Evolutionary conservation across 345 rosid species (phyloP).

Genomic region (Citrus glauca): DNA sequence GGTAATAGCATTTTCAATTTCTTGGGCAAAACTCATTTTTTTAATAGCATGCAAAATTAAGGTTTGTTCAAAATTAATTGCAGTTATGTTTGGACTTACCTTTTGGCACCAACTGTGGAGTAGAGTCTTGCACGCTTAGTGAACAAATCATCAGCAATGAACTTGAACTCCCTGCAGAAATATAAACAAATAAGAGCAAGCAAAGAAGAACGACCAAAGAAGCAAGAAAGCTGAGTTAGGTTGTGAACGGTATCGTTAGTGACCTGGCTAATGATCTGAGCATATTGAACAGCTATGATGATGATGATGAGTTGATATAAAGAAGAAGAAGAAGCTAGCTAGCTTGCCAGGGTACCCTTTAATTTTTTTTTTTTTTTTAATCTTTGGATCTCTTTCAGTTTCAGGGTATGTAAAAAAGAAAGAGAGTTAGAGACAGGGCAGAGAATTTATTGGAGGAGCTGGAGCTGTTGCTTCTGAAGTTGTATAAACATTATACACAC

Average conservation of each 20-base stretch:
- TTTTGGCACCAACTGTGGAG: conserved; percentile 8
- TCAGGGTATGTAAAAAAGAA: neutral
- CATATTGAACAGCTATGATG: neutral
- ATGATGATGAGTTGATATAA: neutral
- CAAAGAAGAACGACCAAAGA: neutral
- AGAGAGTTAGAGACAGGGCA: neutral
- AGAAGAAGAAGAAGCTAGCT: neutral
- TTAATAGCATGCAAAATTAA: neutral
- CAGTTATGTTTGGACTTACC: neutral
- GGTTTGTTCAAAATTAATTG: neutral
- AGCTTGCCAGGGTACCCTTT: no score
- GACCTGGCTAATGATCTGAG: conserved; percentile 15
- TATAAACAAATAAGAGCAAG: neutral
- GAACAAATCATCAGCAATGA: neutral
- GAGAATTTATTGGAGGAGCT: neutral
- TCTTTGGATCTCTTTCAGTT: neutral
- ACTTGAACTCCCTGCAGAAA: conserved; percentile 12
- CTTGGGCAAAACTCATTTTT: neutral
- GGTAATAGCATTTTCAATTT: neutral
- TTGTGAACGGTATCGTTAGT: neutral
- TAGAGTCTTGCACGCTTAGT: conserved; percentile 7
- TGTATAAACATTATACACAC: conserved; percentile 1
- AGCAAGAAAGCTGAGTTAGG: neutral
- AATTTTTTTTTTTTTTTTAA: no score
- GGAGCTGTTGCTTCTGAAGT: neutral